These are phyloP conservation scores for Rhexocercosporidium sp. DNA, from an alignment of 2,329 filamentous ascomycete genomes.

Conservation along the genomic window DNA sequence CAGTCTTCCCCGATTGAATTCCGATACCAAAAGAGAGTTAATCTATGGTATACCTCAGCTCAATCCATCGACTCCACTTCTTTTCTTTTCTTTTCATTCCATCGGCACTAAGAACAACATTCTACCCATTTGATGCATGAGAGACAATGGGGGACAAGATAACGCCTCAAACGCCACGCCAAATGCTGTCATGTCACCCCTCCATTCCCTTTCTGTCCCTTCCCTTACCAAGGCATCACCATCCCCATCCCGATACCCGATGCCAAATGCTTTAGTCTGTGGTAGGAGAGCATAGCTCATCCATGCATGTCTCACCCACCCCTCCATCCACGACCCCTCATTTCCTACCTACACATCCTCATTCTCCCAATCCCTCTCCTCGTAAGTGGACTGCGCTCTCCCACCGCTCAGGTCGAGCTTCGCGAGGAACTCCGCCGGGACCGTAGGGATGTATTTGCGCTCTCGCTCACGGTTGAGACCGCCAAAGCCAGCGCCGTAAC, in stretches of 20 bases:
- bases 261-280: constrained; percentile 7
- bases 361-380: constrained; percentile 70
- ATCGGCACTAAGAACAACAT: not conserved
- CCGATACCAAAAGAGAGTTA: no score
- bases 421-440: constrained; percentile 89
- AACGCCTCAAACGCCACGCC: constrained; percentile 15
- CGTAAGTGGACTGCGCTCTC: constrained; percentile 61
- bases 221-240: not conserved
- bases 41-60: not conserved
- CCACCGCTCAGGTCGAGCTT: constrained; percentile 71
- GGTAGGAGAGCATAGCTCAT: not conserved
- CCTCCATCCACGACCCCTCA: constrained; percentile 4
- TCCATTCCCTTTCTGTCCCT: not conserved
- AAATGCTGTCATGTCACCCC: constrained; percentile 12
- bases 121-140: not conserved
- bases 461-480: constrained; percentile 90
- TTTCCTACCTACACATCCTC: constrained; percentile 51
- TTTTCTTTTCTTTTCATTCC: not conserved
- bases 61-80: not conserved
- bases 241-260: not conserved
- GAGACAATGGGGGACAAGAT: not conserved
- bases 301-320: constrained; percentile 14
- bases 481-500: constrained; percentile 92
- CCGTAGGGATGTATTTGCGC: constrained; percentile 92
- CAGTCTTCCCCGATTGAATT: no score